Conservation (phyloP, 306 rosid genomes). For the Ammopiptanthus mongolicus region DNA sequence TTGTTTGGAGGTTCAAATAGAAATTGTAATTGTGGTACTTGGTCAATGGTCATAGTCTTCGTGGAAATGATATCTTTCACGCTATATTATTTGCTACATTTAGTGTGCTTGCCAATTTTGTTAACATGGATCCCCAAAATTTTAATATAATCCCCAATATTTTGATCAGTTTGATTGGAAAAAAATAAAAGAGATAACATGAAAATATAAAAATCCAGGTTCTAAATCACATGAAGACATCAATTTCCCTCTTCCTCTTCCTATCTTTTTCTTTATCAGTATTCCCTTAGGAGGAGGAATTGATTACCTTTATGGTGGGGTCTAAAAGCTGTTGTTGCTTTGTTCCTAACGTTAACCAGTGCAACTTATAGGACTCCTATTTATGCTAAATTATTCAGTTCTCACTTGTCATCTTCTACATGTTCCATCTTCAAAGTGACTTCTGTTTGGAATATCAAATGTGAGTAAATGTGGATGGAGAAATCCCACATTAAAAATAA, state of each 20-base stretch:
- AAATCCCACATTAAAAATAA: no score
- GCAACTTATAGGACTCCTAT: background rate
- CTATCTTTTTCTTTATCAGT: background rate
- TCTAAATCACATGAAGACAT: background rate
- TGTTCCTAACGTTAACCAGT: slow-evolving; percentile 5
- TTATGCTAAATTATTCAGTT: slow-evolving; percentile 19
- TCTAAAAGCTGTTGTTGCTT: background rate
- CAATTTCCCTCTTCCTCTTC: background rate
- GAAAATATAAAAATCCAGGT: background rate
- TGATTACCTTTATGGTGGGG: background rate
- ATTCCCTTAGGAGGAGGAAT: background rate
- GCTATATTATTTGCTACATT: no score
- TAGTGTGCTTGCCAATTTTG: no score
- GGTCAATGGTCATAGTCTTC: no score
- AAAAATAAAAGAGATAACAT: background rate
- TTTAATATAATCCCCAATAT: background rate
- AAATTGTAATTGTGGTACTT: no score
- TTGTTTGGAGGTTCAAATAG: no score
- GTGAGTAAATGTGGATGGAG: no score
- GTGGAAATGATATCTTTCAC: no score
- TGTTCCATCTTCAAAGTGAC: slow-evolving; percentile 3
- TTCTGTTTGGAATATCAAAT: no score
- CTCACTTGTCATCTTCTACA: slow-evolving; percentile 6
- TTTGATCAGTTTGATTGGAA: background rate
- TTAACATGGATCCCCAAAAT: no score